Percentiles rank a stretch among this genome's conserved stretches.
Conservation (phyloP, 176 grass and related monocot genomes). For the Thalia dealbata region DNA sequence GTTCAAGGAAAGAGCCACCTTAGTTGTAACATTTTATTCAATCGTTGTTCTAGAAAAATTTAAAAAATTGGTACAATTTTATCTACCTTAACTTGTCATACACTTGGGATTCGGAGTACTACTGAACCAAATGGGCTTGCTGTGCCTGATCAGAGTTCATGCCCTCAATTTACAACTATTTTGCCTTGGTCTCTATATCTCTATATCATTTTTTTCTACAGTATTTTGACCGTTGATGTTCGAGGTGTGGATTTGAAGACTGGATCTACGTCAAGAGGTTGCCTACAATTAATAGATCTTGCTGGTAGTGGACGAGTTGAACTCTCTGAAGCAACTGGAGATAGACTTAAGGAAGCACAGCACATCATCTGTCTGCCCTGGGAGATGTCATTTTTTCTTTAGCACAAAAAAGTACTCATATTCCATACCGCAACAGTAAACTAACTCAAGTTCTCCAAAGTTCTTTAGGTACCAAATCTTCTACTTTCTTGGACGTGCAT, state of each 20-base stretch:
- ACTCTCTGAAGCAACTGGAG: neutral
- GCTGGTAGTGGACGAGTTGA: slow-evolving; percentile 6
- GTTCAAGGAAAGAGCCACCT: no score
- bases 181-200: neutral
- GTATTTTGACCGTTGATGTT: neutral
- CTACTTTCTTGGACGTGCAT: neutral
- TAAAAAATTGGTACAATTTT: neutral
- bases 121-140: slow-evolving; percentile 19
- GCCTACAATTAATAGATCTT: slow-evolving; percentile 4
- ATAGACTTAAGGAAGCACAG: slow-evolving; percentile 2
- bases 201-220: neutral
- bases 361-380: slow-evolving; percentile 2
- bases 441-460: slow-evolving; percentile 3
- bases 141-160: slow-evolving; percentile 6
- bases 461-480: neutral
- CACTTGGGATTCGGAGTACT: slow-evolving; percentile 16
- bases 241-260: slow-evolving; percentile 3
- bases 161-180: neutral
- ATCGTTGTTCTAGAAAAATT: neutral
- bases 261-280: neutral
- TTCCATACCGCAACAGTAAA: slow-evolving; percentile 4
- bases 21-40: no score
- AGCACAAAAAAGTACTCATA: neutral
- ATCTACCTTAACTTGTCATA: slow-evolving; percentile 2
- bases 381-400: slow-evolving; percentile 6